A percentile compares a stretch with the other conserved stretches of the same genome.
Evolutionary conservation across 2,329 filamentous ascomycete species (phyloP).

Genomic region (Coniella lustricola): DNA sequence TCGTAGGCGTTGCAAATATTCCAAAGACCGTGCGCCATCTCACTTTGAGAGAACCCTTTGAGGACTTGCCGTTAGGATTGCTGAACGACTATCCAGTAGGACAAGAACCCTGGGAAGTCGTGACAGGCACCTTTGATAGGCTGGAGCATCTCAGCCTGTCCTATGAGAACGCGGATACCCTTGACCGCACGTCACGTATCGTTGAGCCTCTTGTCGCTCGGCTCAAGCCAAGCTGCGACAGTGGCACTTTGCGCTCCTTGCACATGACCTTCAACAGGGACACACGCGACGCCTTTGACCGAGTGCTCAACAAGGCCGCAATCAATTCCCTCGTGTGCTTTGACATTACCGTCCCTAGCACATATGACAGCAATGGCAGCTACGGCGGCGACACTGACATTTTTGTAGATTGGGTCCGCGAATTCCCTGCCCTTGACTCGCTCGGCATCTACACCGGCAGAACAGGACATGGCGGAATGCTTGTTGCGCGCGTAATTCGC

Average conservation of each 20-base stretch:
- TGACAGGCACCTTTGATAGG: neutral
- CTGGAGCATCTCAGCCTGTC: conserved; percentile 7
- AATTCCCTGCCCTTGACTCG: conserved; percentile 8
- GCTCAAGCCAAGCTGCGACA: conserved; percentile 6
- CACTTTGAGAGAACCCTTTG: no score
- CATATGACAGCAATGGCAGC: neutral
- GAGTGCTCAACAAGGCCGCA: conserved; percentile 1
- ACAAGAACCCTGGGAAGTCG: no score
- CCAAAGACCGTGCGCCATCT: no score
- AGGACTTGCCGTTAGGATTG: no score
- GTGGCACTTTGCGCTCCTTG: conserved; percentile 5
- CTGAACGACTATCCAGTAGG: neutral
- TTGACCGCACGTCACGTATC: neutral
- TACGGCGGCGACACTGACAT: neutral
- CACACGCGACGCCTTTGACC: neutral
- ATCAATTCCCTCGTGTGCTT: conserved; percentile 3
- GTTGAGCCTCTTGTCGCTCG: neutral
- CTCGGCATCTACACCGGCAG: conserved; percentile 4
- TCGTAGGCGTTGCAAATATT: no score
- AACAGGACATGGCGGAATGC: neutral
- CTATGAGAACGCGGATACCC: neutral
- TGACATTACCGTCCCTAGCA: neutral
- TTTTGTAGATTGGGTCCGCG: conserved; percentile 2
- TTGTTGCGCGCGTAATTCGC: neutral
- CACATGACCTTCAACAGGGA: neutral